A percentile compares a stretch with the other conserved stretches of the same genome.
Evolutionary conservation across 1,139 yeast genomes (phyloP).

Genomic region (Kazachstania sp.): DNA sequence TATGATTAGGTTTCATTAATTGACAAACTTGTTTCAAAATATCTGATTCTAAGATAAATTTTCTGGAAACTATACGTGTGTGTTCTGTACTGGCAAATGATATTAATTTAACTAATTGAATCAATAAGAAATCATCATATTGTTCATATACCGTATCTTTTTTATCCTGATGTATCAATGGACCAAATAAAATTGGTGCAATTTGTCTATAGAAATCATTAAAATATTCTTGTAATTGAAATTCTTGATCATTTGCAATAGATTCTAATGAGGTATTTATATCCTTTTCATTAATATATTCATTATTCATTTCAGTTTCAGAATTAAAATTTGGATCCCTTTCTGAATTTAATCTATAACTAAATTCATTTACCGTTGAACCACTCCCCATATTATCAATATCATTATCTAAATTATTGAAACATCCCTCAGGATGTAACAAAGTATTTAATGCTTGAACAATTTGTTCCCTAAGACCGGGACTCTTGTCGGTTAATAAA

Average conservation of each 20-base stretch:
- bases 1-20: constrained; percentile 35
- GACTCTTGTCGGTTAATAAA: constrained; percentile 52
- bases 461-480: constrained; percentile 74
- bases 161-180: constrained; percentile 35
- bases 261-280: constrained; percentile 1
- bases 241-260: constrained; percentile 11
- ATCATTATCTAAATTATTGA: constrained; percentile 15
- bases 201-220: constrained; percentile 52
- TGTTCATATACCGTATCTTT: constrained; percentile 9
- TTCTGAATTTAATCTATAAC: constrained; percentile 10
- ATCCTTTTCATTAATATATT: constrained; percentile 9
- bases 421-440: constrained; percentile 47
- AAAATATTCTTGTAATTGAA: constrained; percentile 45
- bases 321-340: constrained; percentile 1
- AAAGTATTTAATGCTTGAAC: constrained; percentile 72
- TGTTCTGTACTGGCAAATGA: constrained; percentile 61
- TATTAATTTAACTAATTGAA: constrained; percentile 61
- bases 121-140: constrained; percentile 40
- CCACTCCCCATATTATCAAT: constrained; percentile 3
- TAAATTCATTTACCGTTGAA: constrained; percentile 9
- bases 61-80: constrained; percentile 45
- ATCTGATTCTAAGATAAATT: constrained; percentile 51
- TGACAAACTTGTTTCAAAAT: constrained; percentile 47
- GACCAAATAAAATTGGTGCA: constrained; percentile 50
- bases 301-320: constrained; percentile 6